Conservation (phyloP, 139 green algal genomes). For the Pleodorina starrii region DNA sequence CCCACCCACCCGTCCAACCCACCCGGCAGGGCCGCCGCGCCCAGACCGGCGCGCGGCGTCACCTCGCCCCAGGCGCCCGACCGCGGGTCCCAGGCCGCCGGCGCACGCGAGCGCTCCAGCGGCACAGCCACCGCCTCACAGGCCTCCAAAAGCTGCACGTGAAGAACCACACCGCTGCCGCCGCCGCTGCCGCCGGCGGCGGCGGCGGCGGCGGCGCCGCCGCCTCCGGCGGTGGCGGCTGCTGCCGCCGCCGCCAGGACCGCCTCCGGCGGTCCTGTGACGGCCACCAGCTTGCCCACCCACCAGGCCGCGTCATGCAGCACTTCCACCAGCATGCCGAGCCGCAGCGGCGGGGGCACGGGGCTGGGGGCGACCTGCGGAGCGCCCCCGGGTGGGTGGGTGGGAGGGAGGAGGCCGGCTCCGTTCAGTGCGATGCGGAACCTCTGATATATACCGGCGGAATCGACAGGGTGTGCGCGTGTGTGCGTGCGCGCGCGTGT, state of each 20-base stretch:
- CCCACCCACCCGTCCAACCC: neutral
- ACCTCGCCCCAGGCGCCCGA: neutral
- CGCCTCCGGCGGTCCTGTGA: neutral
- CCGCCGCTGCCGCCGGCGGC: neutral
- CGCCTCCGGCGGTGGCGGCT: neutral
- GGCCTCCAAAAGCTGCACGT: neutral
- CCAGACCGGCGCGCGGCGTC: neutral
- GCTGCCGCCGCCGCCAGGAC: neutral
- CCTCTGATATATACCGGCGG: too few species aligned
- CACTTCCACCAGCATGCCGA: constrained; percentile 5
- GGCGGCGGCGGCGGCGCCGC: neutral
- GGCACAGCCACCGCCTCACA: neutral
- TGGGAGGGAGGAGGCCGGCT: too few species aligned
- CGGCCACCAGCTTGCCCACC: neutral
- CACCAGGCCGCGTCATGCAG: constrained; percentile 36
- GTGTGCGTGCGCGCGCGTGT: too few species aligned
- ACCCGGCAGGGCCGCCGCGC: neutral
- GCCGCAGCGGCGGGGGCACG: constrained; percentile 1
- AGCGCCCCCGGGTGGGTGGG: neutral
- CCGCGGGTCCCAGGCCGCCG: neutral
- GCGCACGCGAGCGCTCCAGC: neutral
- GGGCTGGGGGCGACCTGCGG: constrained; percentile 14
- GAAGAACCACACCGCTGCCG: neutral
- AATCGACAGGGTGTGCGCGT: too few species aligned
- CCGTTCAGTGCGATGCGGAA: too few species aligned